These are phyloP conservation scores for Epichloe baconii DNA, from an alignment of 2,329 filamentous ascomycete species.

Conservation along the genomic window DNA sequence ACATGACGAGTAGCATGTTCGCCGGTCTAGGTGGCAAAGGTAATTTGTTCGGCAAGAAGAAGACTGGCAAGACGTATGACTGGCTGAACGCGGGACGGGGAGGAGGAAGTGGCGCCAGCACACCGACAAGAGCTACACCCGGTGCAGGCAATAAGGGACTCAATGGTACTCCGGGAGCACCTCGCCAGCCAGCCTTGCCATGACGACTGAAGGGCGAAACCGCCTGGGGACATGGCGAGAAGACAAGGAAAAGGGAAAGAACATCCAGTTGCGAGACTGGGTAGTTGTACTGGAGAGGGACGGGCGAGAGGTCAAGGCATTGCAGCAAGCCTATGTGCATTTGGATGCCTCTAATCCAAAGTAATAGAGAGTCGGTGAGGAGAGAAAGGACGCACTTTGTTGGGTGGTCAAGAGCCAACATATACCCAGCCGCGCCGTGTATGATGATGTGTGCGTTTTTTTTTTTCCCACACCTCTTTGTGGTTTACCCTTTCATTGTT, in stretches of 20 bases:
- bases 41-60: slow-evolving; percentile 43
- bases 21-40: slow-evolving; percentile 50
- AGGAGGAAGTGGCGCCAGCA: slow-evolving; percentile 40
- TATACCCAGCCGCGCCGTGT: slow-evolving; percentile 5
- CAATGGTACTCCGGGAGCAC: slow-evolving; percentile 18
- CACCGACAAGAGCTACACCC: slow-evolving; percentile 27
- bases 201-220: slow-evolving; percentile 46
- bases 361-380: slow-evolving; percentile 12
- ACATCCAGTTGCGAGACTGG: slow-evolving; percentile 77
- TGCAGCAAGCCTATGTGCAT: slow-evolving; percentile 44
- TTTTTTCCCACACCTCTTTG: not conserved
- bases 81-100: slow-evolving; percentile 52
- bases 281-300: slow-evolving; percentile 68
- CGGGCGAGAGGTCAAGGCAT: slow-evolving; percentile 49
- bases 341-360: slow-evolving; percentile 36
- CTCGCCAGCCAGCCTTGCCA: slow-evolving; percentile 20
- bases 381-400: not conserved
- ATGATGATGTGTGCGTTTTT: not conserved
- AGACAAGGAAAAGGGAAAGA: slow-evolving; percentile 59
- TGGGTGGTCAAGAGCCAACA: slow-evolving; percentile 5
- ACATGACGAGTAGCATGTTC: slow-evolving; percentile 68
- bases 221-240: slow-evolving; percentile 67
- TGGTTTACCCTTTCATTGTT: not conserved
- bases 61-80: slow-evolving; percentile 54
- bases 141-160: slow-evolving; percentile 20